Percentiles rank a stretch among this genome's conserved stretches.
Conservation (phyloP, 2,329 filamentous ascomycete genomes). For the Penicillium sclerotiorum region DNA sequence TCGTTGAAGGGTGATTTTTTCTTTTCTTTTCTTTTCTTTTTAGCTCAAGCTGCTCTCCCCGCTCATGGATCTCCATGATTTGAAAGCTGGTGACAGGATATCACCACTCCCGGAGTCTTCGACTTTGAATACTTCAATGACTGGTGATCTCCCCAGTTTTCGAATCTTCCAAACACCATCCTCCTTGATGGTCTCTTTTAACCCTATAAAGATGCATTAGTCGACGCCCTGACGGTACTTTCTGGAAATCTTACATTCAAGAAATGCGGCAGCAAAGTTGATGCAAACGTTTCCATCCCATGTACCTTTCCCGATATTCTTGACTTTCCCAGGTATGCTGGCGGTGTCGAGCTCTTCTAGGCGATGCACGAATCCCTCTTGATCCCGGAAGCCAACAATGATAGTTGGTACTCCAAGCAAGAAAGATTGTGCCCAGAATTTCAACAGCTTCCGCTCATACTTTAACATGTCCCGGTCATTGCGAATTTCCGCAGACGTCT, state of each 20-base stretch:
- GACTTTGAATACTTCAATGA: constrained; percentile 73
- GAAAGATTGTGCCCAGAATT: constrained; percentile 97
- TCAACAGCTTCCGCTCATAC: constrained; percentile 88
- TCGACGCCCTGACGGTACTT: background rate
- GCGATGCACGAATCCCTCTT: constrained; percentile 69
- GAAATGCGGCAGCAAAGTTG: constrained; percentile 78
- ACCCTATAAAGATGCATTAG: constrained; percentile 51
- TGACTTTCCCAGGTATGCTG: constrained; percentile 74
- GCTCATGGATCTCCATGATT: constrained; percentile 78
- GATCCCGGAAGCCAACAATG: constrained; percentile 82
- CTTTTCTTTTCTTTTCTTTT: too few species aligned
- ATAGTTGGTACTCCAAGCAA: constrained; percentile 90
- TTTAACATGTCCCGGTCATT: constrained; percentile 69
- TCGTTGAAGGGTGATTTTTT: too few species aligned
- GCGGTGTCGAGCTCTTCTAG: constrained; percentile 80
- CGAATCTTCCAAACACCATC: constrained; percentile 83
- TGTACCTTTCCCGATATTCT: constrained; percentile 62
- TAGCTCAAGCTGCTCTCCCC: too few species aligned
- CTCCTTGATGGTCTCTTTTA: constrained; percentile 60
- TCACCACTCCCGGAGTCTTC: constrained; percentile 74
- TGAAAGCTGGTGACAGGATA: constrained; percentile 76
- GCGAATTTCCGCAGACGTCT: constrained; percentile 76
- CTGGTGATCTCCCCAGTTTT: constrained; percentile 62
- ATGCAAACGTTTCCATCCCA: constrained; percentile 97
- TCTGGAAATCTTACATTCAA: constrained; percentile 66